Conservation (phyloP, 768 basidiomycete species). For the Pleurotus citrinopileatus region DNA sequence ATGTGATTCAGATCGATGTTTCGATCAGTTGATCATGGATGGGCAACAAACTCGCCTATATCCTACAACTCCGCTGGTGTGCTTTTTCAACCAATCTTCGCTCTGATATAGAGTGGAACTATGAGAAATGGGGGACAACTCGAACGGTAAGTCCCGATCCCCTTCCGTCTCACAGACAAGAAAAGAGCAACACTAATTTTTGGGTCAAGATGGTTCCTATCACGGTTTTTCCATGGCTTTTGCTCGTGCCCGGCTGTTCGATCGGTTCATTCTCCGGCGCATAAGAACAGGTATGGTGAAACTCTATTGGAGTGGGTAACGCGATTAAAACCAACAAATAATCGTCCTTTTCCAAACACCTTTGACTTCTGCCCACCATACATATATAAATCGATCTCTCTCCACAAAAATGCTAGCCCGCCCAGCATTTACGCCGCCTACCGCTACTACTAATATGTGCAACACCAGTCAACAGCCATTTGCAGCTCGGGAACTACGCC, state of each 20-base stretch:
- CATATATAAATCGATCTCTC: slow-evolving; percentile 10
- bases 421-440: not conserved
- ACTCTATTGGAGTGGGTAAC: slow-evolving; percentile 4
- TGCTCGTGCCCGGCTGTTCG: slow-evolving; percentile 7
- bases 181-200: slow-evolving; percentile 5
- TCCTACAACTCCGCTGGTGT: slow-evolving; percentile 6
- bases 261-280: slow-evolving; percentile 8
- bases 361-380: not conserved
- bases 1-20: slow-evolving; percentile 4
- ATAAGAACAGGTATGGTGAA: slow-evolving; percentile 8
- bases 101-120: slow-evolving; percentile 9
- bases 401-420: slow-evolving; percentile 4
- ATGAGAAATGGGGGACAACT: slow-evolving; percentile 11
- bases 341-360: not conserved
- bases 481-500: slow-evolving; percentile 47
- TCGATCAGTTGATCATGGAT: slow-evolving; percentile 5
- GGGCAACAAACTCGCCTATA: slow-evolving; percentile 4
- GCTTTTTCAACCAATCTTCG: slow-evolving; percentile 3
- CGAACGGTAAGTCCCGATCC: slow-evolving; percentile 9
- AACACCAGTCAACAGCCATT: slow-evolving; percentile 26
- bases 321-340: not conserved
- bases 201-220: slow-evolving; percentile 10
- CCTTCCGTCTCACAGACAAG: slow-evolving; percentile 9
- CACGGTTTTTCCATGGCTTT: slow-evolving; percentile 12
- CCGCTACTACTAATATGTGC: slow-evolving; percentile 9